Conservation (phyloP, 495 filamentous ascomycete species). For the Letharia lupina region DNA sequence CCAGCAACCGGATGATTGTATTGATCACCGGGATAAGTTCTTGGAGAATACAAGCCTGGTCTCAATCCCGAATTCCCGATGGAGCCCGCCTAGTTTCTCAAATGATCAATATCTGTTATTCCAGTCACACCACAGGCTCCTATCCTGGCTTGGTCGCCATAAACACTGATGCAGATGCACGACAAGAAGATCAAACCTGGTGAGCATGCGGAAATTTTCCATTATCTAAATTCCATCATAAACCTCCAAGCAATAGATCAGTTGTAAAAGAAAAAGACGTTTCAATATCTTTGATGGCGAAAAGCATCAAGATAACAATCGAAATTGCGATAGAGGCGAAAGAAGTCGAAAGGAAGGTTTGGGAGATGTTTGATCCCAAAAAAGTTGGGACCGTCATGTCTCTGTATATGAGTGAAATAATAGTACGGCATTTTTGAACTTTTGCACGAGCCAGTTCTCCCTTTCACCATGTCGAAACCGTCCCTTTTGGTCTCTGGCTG, state of each 20-base stretch:
- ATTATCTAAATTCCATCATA: neutral
- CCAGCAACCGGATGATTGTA: neutral
- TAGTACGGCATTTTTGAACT: neutral
- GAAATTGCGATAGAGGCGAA: neutral
- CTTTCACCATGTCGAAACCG: neutral
- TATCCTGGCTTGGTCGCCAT: neutral
- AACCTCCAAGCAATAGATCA: neutral
- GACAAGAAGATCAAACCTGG: neutral
- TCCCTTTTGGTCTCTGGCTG: neutral
- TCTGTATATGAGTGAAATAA: neutral
- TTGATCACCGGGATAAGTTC: no score
- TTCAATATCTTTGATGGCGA: neutral
- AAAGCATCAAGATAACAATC: neutral
- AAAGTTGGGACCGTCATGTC: neutral
- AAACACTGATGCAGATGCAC: neutral
- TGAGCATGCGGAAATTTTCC: neutral
- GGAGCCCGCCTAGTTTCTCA: neutral
- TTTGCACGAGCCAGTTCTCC: neutral
- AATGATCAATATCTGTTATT: neutral
- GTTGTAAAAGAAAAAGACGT: neutral
- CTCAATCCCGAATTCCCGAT: no score
- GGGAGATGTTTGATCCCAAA: neutral
- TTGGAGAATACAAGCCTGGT: no score
- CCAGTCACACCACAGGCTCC: neutral
- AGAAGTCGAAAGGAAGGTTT: neutral